Percentiles rank a stretch among this genome's conserved stretches.
These are phyloP conservation scores for Murraya paniculata DNA, from an alignment of 345 rosid species.

Conservation along the genomic window DNA sequence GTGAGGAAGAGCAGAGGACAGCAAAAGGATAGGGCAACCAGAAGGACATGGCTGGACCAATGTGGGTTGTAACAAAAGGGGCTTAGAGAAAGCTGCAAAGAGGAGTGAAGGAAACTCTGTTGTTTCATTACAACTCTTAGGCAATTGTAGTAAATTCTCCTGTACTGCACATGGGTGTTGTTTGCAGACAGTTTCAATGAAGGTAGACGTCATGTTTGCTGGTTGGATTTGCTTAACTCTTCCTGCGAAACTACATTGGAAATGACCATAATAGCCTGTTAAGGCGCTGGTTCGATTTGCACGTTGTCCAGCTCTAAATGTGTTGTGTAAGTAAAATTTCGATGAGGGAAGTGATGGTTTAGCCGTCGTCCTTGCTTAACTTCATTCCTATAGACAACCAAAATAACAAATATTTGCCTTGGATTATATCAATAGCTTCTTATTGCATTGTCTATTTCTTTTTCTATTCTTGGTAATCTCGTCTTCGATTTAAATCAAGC, in stretches of 20 bases:
- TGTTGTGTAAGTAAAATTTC: background rate
- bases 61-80: background rate
- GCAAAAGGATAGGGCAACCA: background rate
- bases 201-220: slow-evolving; percentile 22
- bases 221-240: slow-evolving; percentile 14
- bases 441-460: background rate
- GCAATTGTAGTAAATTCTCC: slow-evolving; percentile 3
- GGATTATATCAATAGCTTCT: background rate
- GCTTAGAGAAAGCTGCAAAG: background rate
- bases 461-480: background rate
- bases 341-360: background rate
- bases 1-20: slow-evolving; percentile 4
- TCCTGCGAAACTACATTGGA: background rate
- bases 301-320: background rate
- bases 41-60: slow-evolving; percentile 15
- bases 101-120: background rate
- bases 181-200: slow-evolving; percentile 27
- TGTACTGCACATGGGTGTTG: slow-evolving; percentile 1
- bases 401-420: background rate
- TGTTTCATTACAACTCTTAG: background rate
- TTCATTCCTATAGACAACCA: background rate
- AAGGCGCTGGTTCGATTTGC: slow-evolving; percentile 1
- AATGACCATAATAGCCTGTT: slow-evolving; percentile 16
- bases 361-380: background rate
- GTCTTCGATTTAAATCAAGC: background rate